Base-by-base conservation (phyloP, 2,329 filamentous ascomycete species). In the Aspergillus ibericus region DNA sequence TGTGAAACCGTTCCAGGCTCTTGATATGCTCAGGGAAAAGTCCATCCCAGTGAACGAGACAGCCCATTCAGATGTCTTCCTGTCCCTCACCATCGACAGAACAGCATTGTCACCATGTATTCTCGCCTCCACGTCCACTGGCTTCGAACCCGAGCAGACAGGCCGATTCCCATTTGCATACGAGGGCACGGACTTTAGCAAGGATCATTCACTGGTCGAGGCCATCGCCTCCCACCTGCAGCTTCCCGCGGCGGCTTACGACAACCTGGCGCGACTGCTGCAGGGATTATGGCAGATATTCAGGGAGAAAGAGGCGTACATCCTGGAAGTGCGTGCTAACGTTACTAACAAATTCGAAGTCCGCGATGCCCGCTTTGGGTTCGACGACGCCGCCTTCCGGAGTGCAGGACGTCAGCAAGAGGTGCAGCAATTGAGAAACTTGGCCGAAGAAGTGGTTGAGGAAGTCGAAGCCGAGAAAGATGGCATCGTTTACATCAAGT, bases 401-500 rank as follows among this genome's bases (percentile, higher is more conserved):
- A 88, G 83, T 67, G 79, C 80, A 1, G 80, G 81, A n/a, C 82
- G 88, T 1, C 87, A 90, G 60, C 72, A 77, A 40, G 83, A 85
- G 48, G 77, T 90, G 27, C 87, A 89, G 66, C 72, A 74, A 6
- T 75, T 88, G 12, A 80, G 87, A 22, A 81, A 85, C 59, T 74
- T 75, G 25, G 71, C 78, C 4, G 68, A 76, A 4, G 81, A 87
- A 67, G 81, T 85, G 9, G 73, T 80, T 0, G 80, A 81, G 50
- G 87, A 89, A 66, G 75, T 85, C 3, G 83, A 86, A 64, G 88
- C 85, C 2, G 87, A 89, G 69, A 81, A 83, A 58, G 80, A 87
- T 58, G 91, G 91, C 3, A 92, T 96, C 66, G 89, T 95, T 0
- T 96, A 93, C 72, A 83, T 96, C 63, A 88, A 85, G 67, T 81